Evolutionary conservation across 805 yeast genomes (phyloP).

Genomic region (Suhomyces sp.): DNA sequence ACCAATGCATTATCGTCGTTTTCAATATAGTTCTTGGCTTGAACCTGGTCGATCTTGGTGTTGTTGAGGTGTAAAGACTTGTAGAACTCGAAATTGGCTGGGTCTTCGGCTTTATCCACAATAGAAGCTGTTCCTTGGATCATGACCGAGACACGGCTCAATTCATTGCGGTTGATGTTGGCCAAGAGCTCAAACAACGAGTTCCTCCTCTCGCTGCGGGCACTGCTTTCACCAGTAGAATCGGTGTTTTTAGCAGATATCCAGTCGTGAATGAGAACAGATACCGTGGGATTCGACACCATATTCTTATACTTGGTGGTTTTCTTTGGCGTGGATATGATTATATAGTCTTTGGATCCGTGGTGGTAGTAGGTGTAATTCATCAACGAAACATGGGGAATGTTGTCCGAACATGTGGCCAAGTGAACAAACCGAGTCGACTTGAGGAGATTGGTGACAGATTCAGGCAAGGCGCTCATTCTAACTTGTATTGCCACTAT

Average conservation of each 20-base stretch:
- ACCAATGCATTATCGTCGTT: slow-evolving; percentile 65
- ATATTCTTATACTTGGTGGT: slow-evolving; percentile 78
- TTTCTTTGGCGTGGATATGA: slow-evolving; percentile 66
- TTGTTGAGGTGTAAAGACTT: slow-evolving; percentile 57
- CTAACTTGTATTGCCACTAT: not conserved
- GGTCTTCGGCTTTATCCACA: slow-evolving; percentile 31
- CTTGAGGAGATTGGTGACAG: slow-evolving; percentile 45
- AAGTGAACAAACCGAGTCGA: slow-evolving; percentile 74
- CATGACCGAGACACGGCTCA: slow-evolving; percentile 80
- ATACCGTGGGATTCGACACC: slow-evolving; percentile 67
- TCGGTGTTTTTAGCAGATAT: slow-evolving; percentile 49
- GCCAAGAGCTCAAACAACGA: slow-evolving; percentile 52
- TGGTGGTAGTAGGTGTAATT: slow-evolving; percentile 66
- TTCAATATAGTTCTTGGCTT: slow-evolving; percentile 45
- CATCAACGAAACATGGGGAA: slow-evolving; percentile 90
- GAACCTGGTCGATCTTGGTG: slow-evolving; percentile 68
- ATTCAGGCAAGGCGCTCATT: slow-evolving; percentile 26
- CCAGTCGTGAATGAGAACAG: slow-evolving; percentile 90
- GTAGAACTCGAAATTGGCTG: slow-evolving; percentile 54
- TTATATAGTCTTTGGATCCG: slow-evolving; percentile 48
- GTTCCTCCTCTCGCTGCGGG: slow-evolving; percentile 15
- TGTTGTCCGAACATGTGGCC: slow-evolving; percentile 70
- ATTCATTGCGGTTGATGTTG: slow-evolving; percentile 73
- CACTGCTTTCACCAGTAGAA: not conserved
- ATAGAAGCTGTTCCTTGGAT: slow-evolving; percentile 68